Evolutionary conservation across 2,329 filamentous ascomycete genomes (phyloP).

Genomic region (Hymenoscyphus occultus): DNA sequence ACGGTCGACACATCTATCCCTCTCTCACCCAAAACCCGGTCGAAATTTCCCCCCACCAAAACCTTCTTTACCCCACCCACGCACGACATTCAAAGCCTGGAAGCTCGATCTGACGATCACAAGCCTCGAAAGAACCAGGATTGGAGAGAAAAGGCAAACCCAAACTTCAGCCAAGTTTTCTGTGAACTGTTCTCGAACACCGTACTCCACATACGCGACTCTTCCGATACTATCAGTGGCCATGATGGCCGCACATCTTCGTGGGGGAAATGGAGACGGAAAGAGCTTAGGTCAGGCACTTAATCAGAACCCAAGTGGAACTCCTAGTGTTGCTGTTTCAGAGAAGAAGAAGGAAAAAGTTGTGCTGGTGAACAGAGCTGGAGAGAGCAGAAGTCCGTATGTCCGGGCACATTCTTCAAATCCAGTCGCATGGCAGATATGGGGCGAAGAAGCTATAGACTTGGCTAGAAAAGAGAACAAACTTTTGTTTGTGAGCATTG

Average conservation of each 20-base stretch:
- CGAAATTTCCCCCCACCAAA: slow-evolving; percentile 1
- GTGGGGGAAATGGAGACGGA: slow-evolving; percentile 21
- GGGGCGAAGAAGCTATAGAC: slow-evolving; percentile 72
- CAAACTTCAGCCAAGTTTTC: not conserved
- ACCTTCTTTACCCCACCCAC: not conserved
- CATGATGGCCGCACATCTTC: slow-evolving; percentile 34
- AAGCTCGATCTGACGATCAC: not conserved
- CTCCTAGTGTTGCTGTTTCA: not conserved
- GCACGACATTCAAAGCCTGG: not conserved
- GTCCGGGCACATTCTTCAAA: slow-evolving; percentile 74
- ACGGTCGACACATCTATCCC: not conserved
- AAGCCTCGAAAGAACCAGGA: not conserved
- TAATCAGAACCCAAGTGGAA: slow-evolving; percentile 19
- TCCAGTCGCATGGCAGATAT: slow-evolving; percentile 87
- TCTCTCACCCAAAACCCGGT: not conserved
- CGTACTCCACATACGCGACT: not conserved
- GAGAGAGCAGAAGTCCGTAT: slow-evolving; percentile 64
- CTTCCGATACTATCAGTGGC: slow-evolving; percentile 5
- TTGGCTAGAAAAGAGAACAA: slow-evolving; percentile 80
- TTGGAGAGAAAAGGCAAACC: not conserved
- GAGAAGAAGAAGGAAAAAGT: slow-evolving; percentile 24
- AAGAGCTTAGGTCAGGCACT: slow-evolving; percentile 30
- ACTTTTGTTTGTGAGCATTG: slow-evolving; percentile 89
- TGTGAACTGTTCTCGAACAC: not conserved
- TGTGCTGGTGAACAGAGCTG: slow-evolving; percentile 52